Conservation (phyloP, 257 asterid genomes). For the Cinchona pubescens region DNA sequence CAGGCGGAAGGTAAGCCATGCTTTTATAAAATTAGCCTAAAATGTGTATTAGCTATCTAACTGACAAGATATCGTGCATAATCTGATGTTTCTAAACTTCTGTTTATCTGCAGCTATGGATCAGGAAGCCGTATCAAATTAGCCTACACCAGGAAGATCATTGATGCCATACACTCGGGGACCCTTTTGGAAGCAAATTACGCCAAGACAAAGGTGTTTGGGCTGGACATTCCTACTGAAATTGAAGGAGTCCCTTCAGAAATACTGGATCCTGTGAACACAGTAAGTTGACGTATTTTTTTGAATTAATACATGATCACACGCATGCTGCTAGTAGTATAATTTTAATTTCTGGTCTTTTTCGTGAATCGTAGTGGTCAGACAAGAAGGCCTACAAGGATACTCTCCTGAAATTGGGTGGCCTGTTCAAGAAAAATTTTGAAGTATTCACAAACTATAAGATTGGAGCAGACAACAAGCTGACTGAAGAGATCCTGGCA, state of each 20-base stretch:
- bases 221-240: conserved; percentile 80
- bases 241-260: conserved; percentile 88
- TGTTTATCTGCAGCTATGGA: conserved; percentile 55
- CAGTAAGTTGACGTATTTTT: conserved; percentile 42
- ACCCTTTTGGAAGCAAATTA: conserved; percentile 55
- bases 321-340: neutral
- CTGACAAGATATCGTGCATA: neutral
- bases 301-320: neutral
- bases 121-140: conserved; percentile 75
- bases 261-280: conserved; percentile 78
- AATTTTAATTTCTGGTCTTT: conserved; percentile 6
- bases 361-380: conserved; percentile 54
- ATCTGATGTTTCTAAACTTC: neutral
- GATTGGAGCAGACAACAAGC: conserved; percentile 64
- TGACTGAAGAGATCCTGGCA: conserved; percentile 69
- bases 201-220: conserved; percentile 74
- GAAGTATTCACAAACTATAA: conserved; percentile 62
- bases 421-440: conserved; percentile 79
- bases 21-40: no score
- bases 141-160: conserved; percentile 84
- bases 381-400: conserved; percentile 65
- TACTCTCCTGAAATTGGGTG: conserved; percentile 67
- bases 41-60: neutral
- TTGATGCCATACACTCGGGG: conserved; percentile 84
- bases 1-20: conserved; percentile 73